These are phyloP conservation scores for Phoma herbarum DNA, from an alignment of 2,329 filamentous ascomycete species.

Conservation along the genomic window DNA sequence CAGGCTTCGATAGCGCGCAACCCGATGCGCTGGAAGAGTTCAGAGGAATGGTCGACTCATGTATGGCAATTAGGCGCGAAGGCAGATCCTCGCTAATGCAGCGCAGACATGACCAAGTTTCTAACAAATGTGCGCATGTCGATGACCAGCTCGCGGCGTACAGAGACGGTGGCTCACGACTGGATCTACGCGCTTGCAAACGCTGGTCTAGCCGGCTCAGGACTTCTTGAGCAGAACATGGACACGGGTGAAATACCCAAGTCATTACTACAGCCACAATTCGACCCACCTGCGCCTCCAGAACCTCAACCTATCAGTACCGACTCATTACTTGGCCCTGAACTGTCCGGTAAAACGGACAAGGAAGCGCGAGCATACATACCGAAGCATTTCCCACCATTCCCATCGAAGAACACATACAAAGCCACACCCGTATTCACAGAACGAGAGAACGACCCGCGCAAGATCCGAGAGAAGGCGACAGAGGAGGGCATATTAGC, in stretches of 20 bases:
- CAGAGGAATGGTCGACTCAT: conserved; percentile 64
- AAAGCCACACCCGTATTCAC: conserved; percentile 67
- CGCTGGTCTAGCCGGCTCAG: conserved; percentile 50
- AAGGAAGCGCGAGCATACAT: conserved; percentile 62
- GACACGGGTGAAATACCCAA: conserved; percentile 51
- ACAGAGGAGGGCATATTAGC: conserved; percentile 72
- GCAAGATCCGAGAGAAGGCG: conserved; percentile 68
- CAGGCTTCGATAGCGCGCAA: conserved; percentile 64
- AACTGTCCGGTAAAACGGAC: conserved; percentile 59
- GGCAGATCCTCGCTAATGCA: conserved; percentile 31
- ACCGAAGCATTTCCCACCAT: conserved; percentile 67
- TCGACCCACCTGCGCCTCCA: conserved; percentile 53
- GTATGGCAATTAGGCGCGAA: conserved; percentile 54
- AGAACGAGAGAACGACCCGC: conserved; percentile 66
- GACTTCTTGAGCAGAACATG: conserved; percentile 53
- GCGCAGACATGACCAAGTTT: conserved; percentile 63
- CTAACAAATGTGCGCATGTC: conserved; percentile 63
- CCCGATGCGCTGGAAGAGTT: conserved; percentile 66
- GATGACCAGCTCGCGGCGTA: conserved; percentile 66
- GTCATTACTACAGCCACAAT: conserved; percentile 50
- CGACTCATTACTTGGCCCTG: conserved; percentile 61
- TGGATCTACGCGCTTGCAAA: conserved; percentile 63
- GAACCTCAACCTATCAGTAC: conserved; percentile 55
- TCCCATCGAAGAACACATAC: conserved; percentile 72
- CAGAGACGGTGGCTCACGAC: conserved; percentile 65